Base-by-base conservation (phyloP, 805 yeast species). In the Teunomyces stri region DNA sequence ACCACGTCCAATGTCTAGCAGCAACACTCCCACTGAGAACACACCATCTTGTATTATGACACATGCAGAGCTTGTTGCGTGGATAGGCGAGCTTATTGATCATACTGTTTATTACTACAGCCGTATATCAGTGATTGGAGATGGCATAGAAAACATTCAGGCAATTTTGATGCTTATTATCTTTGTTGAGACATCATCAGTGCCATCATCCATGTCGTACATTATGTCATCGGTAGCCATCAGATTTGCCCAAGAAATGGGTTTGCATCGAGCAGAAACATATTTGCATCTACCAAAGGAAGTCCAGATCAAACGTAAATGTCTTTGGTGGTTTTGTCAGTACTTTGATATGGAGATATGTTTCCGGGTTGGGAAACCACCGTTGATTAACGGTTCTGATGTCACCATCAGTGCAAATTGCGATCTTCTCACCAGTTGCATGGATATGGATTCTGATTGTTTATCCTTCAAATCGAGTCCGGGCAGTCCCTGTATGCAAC, bases 231-330 rank as follows among this genome's bases (percentile, higher is more conserved):
- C 69, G 0, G 61, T 69, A 25, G 75, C 74, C 0, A 63, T 70
- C 2, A 52, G 75, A 34, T 68, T 56, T 50, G 75, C 75, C 2
- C 75, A 71, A 50, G 74, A 69, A 39, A 55, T 70, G 37, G 77
- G 77, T 1, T 56, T 72, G 43, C 76, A 72, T 51, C 51, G 74
- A 6, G 44, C 48, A n/a, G 75, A 70, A 46, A 53, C 66, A 2
- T 62, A 57, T 33, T 50, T 40, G 10, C 49, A 54, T 18, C 49
- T 68, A 16, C 45, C 60, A 1, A 39, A 44, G 0, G 61, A 51
- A 13, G 70, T 64, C 27, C 60, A 54, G 25, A 39, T 34, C 10
- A 44, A 52, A 18, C 58, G 72, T 34, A 56, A 69, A 42, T 53
- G 51, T 9, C 44, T 70, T 1, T 72, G 77, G 77, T 60, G 68